Evolutionary conservation across 2,329 filamentous ascomycete genomes (phyloP), one percentile per base, ranked within the genome.

Genomic region (Tetracladium maxilliforme): DNA sequence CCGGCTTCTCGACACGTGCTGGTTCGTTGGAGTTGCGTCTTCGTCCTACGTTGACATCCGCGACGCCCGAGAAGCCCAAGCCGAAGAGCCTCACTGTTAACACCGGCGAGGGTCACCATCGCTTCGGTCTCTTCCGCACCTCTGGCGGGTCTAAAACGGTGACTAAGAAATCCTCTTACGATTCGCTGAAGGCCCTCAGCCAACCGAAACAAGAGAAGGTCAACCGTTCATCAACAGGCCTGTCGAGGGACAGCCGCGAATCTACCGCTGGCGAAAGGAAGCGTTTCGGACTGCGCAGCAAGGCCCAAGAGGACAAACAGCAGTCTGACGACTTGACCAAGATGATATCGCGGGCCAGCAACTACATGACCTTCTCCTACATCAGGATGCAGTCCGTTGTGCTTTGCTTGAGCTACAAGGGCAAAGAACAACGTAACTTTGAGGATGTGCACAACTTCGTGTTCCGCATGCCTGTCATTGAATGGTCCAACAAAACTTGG

Each of bases 401-500:
- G 3, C 70, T 98, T 17, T 98, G 90, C 46, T 64, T 98, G 15
- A 92, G 81, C 44, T 94, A 94, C 64, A 93, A 95, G 50, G 90
- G 92, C 43, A 92, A 84, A 47, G 83, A 86, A 22, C 82, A 92
- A 36, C 82, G 86, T 44, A 98, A 95, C 42, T 67, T 98, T 29
- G 84, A 94, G 53, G 92, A 98, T 49, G 78, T 98, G 10, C 87
- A 98, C 51, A 78, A 95, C 44, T 92, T 98, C 38, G 90, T 98
- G 24, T 98, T 98, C 66, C 75, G 83, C 17, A 70, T 98, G 53
- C 90, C 90, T 4, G 78, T 80, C 3, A 74, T 98, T 23, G 90
- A 98, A 48, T 95, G 93, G 56, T 73, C 83, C 34, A 98, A 98
- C 62, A 98, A 98, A 60, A 95, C 86, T 7, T 98, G 90, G 90